phyloP scores from a whole-genome alignment of 108 stramenopile genomes.

The Cylindrotheca closterium region DNA sequence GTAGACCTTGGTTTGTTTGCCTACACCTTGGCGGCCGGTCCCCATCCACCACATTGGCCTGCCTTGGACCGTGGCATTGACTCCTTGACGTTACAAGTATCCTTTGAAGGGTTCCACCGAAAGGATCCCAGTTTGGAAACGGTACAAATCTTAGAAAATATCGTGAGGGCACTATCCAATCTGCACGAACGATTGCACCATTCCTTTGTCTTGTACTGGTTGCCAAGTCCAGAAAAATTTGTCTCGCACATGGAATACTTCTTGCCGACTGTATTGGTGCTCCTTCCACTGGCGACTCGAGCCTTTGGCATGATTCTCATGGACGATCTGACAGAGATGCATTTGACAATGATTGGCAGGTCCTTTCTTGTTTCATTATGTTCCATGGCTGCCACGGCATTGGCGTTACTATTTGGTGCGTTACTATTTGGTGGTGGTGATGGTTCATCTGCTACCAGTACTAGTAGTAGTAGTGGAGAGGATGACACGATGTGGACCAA shows the following conservation, averaged over 20 bases:
- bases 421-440: background rate
- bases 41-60: conserved; percentile 59
- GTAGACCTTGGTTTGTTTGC: conserved; percentile 48
- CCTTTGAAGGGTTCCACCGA: conserved; percentile 9
- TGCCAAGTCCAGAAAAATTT: conserved; percentile 68
- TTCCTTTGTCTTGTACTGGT: conserved; percentile 68
- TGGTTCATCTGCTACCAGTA: background rate
- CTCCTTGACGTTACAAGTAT: conserved; percentile 65
- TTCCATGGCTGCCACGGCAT: background rate
- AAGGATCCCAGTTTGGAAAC: conserved; percentile 36
- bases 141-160: conserved; percentile 53
- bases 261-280: conserved; percentile 65
- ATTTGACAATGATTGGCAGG: conserved; percentile 31
- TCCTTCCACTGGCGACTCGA: conserved; percentile 70
- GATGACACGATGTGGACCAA: conserved; percentile 2
- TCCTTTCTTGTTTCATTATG: conserved; percentile 18
- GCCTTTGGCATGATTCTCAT: conserved; percentile 50
- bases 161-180: conserved; percentile 73
- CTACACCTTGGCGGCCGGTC: conserved; percentile 30
- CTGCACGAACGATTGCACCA: conserved; percentile 89
- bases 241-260: conserved; percentile 87
- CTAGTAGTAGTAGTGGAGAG: background rate
- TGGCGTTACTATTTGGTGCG: background rate
- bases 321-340: conserved; percentile 46
- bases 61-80: conserved; percentile 81